Percentiles rank a stretch among this genome's conserved stretches.
phyloP scores from a whole-genome alignment of 2,329 filamentous ascomycete genomes.

The Daldinia sp. region DNA sequence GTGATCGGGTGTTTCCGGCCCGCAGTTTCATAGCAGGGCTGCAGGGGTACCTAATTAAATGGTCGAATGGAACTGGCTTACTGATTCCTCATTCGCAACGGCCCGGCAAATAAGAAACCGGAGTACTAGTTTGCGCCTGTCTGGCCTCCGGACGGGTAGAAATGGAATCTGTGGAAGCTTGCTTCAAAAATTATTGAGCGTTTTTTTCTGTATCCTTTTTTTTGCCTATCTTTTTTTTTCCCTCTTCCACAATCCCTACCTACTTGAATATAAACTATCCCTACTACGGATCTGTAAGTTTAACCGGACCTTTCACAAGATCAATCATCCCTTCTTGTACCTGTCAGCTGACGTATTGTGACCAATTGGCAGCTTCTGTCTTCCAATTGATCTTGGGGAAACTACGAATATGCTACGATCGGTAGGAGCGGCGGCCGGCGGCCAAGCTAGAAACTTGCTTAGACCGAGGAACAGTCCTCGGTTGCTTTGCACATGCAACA shows the following conservation, averaged over 20 bases:
- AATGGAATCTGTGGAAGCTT: constrained; percentile 23
- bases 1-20: constrained; percentile 34
- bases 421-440: constrained; percentile 47
- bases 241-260: constrained; percentile 1
- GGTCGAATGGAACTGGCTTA: constrained; percentile 19
- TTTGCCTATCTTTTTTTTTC: background rate
- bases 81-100: constrained; percentile 18
- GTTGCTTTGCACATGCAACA: constrained; percentile 49
- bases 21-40: constrained; percentile 24
- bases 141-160: constrained; percentile 10
- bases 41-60: too few relatives aligned
- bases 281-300: constrained; percentile 14
- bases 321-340: constrained; percentile 13
- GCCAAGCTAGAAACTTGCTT: constrained; percentile 46
- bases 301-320: constrained; percentile 20
- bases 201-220: constrained; percentile 24
- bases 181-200: constrained; percentile 31
- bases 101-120: constrained; percentile 31
- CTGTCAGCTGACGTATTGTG: constrained; percentile 26
- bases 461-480: constrained; percentile 49
- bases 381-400: constrained; percentile 24
- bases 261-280: constrained; percentile 1
- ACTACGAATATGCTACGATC: constrained; percentile 49
- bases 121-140: constrained; percentile 16
- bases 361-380: constrained; percentile 28